Conservation (phyloP, 257 asterid species). For the Gynochthodes officinalis region DNA sequence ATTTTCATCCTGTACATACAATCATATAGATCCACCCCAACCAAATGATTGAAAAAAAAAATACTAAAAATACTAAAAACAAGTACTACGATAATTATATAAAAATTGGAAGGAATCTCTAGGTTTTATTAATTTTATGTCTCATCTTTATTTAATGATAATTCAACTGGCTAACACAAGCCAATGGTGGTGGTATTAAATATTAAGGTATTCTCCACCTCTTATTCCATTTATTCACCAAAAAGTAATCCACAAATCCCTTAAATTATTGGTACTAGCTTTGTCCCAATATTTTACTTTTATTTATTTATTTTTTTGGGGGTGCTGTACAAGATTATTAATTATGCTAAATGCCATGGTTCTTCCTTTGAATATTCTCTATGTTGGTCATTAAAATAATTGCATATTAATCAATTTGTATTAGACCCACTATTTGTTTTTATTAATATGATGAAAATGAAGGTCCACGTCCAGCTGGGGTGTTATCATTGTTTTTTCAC, state of each 20-base stretch:
- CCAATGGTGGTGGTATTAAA: not conserved
- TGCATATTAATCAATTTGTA: not conserved
- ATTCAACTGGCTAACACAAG: not conserved
- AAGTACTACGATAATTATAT: not conserved
- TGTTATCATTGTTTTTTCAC: slow-evolving; percentile 20
- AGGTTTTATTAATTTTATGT: not conserved
- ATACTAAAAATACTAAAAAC: not conserved
- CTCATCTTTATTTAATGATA: not conserved
- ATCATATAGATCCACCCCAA: slow-evolving; percentile 24
- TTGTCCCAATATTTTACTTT: not conserved
- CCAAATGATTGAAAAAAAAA: not conserved
- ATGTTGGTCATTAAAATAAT: not conserved
- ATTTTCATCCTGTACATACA: slow-evolving; percentile 16
- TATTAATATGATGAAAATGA: slow-evolving; percentile 1
- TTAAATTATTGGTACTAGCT: not conserved
- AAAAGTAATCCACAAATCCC: not conserved
- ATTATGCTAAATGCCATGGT: not conserved
- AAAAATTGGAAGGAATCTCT: not conserved
- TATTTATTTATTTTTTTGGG: too few relatives aligned
- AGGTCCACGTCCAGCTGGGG: slow-evolving; percentile 23
- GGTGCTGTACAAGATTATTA: not conserved
- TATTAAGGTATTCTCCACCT: slow-evolving; percentile 2
- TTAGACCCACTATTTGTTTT: not conserved
- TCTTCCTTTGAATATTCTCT: not conserved
- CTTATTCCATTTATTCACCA: not conserved